phyloP scores from a whole-genome alignment of 1,139 yeast genomes.

The Spathaspora sp. region DNA sequence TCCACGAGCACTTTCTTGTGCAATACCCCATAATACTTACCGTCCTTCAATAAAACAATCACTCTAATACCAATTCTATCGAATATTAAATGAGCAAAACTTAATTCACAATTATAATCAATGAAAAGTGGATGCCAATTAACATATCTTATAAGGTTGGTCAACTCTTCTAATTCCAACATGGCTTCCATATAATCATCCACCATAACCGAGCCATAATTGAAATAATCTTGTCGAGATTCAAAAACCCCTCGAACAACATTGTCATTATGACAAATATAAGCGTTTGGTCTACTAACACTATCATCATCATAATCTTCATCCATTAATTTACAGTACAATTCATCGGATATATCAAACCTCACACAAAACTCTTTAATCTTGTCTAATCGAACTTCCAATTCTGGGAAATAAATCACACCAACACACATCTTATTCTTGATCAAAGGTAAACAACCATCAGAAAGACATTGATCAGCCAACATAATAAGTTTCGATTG shows the following conservation, averaged over 20 bases:
- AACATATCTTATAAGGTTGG: conserved; percentile 44
- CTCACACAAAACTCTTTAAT: conserved; percentile 32
- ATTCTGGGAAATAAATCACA: conserved; percentile 50
- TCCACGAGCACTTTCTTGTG: conserved; percentile 59
- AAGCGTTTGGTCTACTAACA: conserved; percentile 5
- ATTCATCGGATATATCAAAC: conserved; percentile 29
- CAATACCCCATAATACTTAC: conserved; percentile 51
- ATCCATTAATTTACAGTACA: conserved; percentile 29
- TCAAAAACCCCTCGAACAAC: conserved; percentile 12
- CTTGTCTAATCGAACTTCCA: conserved; percentile 53
- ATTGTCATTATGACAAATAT: conserved; percentile 13
- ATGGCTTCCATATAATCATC: conserved; percentile 15
- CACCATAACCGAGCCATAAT: conserved; percentile 23
- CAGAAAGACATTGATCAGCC: conserved; percentile 45
- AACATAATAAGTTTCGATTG: conserved; percentile 34
- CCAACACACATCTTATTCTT: conserved; percentile 43
- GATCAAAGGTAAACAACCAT: conserved; percentile 56
- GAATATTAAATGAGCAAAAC: conserved; percentile 55
- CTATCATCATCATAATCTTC: conserved; percentile 12
- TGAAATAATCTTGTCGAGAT: conserved; percentile 26
- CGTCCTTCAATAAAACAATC: conserved; percentile 50
- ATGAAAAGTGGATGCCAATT: conserved; percentile 52
- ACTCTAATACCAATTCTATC: conserved; percentile 56
- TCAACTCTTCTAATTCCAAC: conserved; percentile 25
- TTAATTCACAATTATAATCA: conserved; percentile 50